phyloP scores from a whole-genome alignment of 306 rosid species.

The Trichosanthes truncata region DNA sequence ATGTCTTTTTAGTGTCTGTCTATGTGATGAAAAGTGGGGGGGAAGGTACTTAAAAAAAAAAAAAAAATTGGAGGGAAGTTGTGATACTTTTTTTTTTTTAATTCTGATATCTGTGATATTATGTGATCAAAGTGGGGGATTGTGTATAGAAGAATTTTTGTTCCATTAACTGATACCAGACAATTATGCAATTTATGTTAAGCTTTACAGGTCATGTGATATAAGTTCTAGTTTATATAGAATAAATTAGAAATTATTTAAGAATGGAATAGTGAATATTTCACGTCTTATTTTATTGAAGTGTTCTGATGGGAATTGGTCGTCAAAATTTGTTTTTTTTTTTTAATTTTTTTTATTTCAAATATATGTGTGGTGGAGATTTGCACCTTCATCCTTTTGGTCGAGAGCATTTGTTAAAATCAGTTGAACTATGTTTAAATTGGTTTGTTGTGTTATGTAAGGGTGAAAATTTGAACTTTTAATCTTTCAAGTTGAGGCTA shows the following conservation, averaged over 20 bases:
- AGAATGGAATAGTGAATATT: background rate
- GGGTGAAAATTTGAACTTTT: too few species aligned
- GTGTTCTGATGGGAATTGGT: background rate
- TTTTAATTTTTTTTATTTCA: too few species aligned
- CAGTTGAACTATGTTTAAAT: too few species aligned
- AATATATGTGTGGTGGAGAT: too few species aligned
- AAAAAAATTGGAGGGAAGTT: background rate
- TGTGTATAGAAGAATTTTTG: constrained; percentile 2
- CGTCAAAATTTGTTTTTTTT: background rate
- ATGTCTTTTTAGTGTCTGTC: background rate
- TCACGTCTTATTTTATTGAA: background rate
- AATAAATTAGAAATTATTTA: background rate
- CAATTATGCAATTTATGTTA: constrained; percentile 6
- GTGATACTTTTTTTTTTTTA: background rate
- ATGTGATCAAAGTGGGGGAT: background rate
- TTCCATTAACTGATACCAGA: background rate
- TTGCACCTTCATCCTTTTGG: too few species aligned
- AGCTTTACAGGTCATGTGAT: background rate
- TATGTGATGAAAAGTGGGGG: background rate
- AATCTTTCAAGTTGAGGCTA: too few species aligned
- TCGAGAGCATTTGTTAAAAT: too few species aligned
- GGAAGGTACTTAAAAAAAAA: too few species aligned
- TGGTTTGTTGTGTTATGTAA: too few species aligned
- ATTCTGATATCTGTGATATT: background rate
- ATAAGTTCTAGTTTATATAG: background rate